Evolutionary conservation across 768 basidiomycete species (phyloP), one percentile per base, ranked within the genome.

Genomic region (Suillus subluteus): DNA sequence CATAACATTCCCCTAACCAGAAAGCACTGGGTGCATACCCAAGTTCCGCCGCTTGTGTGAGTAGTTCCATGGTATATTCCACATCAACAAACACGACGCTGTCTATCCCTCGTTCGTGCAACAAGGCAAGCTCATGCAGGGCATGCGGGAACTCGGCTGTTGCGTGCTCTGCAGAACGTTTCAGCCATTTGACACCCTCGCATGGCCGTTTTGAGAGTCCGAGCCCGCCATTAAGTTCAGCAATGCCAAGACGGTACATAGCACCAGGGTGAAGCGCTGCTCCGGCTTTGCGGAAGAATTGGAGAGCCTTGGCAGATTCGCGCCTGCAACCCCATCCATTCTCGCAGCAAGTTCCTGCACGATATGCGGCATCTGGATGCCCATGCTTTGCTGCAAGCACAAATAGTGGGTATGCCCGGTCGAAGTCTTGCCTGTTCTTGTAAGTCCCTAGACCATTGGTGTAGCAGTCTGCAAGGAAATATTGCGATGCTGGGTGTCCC

Each of bases 111-210:
- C 92, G 86, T 75, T 98, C 98, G 72, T 99, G 97, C 48, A 99
- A 80, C 40, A 97, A 84, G 1, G 96, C 96, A 16, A 98, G 83
- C 79, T 98, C 96, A 80, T 98, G 96, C 58, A 99, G 81, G 1
- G 96, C 96, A 74, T 99, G 96, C 0, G 97, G 96, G 77, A 97
- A 98, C 79, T 97, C 96, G 56, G 94, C 92, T 2, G 94, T 97
- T 1, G 92, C 93, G 74, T 92, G 87, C 78, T 99, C 98, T 6
- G 96, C 96, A 43, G 95, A 95, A 62, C 98, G 87, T 79, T 99
- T 99, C 69, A 99, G 87, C 96, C 96, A 99, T 81, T 98, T 98
- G 71, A 99, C 94, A 66, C 98, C 98, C 77, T 99, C 98, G 79
- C 94, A 94, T 7, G 96, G 94, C 56, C 91, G 88, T 76, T 91